Conservation (phyloP, 106 monocot genomes). For the Dactylorhiza incarnata region DNA sequence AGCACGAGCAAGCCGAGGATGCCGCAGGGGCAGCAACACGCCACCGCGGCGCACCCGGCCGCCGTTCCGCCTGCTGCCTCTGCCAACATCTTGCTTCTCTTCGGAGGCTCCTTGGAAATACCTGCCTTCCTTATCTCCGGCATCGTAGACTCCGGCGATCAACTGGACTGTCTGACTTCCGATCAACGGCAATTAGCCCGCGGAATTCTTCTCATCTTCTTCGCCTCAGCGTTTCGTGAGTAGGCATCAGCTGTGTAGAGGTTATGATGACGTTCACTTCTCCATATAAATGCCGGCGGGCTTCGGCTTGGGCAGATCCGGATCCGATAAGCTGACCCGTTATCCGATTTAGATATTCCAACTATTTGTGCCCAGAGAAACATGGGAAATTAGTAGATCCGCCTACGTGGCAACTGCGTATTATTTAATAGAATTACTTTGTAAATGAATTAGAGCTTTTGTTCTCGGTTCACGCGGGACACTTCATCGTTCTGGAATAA, state of each 20-base stretch:
- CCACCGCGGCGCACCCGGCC: slow-evolving; percentile 39
- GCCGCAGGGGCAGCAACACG: slow-evolving; percentile 36
- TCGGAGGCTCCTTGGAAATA: not conserved
- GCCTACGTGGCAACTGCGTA: no score
- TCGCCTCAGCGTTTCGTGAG: not conserved
- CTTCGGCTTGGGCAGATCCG: not conserved
- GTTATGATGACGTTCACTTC: not conserved
- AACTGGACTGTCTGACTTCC: not conserved
- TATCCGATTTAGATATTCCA: not conserved
- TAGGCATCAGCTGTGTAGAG: no score
- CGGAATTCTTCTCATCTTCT: not conserved
- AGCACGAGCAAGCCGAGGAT: slow-evolving; percentile 25
- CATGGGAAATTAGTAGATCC: no score
- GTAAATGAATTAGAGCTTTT: no score
- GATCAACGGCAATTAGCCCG: not conserved
- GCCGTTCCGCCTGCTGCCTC: slow-evolving; percentile 40
- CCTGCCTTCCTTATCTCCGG: not conserved
- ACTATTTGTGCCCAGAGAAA: not conserved
- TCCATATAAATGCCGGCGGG: not conserved
- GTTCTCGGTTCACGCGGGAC: no score
- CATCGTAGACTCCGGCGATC: not conserved
- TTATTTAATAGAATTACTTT: no score
- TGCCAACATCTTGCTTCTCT: slow-evolving; percentile 1
- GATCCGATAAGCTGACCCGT: not conserved
- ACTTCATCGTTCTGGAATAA: no score